Base-by-base conservation (phyloP, 192 early-diverging fungal species). In the Mortierella claussenii region DNA sequence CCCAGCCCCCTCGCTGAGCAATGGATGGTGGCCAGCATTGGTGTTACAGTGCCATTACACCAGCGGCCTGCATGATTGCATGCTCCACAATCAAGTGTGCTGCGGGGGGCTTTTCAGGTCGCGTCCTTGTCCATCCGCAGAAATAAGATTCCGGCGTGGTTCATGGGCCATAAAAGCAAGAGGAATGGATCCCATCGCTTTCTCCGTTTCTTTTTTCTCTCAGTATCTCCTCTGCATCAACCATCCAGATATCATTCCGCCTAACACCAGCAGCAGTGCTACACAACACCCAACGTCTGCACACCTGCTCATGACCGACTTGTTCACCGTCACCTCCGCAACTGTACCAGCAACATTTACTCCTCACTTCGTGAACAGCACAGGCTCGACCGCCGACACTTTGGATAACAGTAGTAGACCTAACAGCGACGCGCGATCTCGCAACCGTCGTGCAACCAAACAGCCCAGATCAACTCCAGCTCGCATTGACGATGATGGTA, bases 401-500 rank as follows among this genome's bases (percentile, higher is more conserved):
- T 8, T 4, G 7, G 27, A 50, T 28, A 33, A 53, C 13, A 32
- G 12, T 31, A 53, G 31, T 37, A 45, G 6, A 9, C 43, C 1
- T 9, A 24, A 15, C 12, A 44, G 5, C 5, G 12, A 20, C 21
- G 24, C 24, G 8, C 40, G 56, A 2, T 58, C 42, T 40, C 40
- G 56, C 33, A 43, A 23, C 48, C 18, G 10, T 21, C 55, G 37
- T 36, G 9, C 3, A 9, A 33, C 33, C 5, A 57, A 21, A 18
- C 10, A 31, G 2, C 15, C 34, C 27, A 1, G 15, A 45, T 7
- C 6, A n/a, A 15, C 40, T 24, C 20, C 28, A 21, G 53, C 52
- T 28, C 57, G 58, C 9, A 55, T 54, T 43, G 58, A 61, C 31
- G 40, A 68, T 27, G 52, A 47, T 34, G 9, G 32, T 13, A 43